Base-by-base conservation (phyloP, 805 yeast species). In the Sugiyamaella lignohabitans region DNA sequence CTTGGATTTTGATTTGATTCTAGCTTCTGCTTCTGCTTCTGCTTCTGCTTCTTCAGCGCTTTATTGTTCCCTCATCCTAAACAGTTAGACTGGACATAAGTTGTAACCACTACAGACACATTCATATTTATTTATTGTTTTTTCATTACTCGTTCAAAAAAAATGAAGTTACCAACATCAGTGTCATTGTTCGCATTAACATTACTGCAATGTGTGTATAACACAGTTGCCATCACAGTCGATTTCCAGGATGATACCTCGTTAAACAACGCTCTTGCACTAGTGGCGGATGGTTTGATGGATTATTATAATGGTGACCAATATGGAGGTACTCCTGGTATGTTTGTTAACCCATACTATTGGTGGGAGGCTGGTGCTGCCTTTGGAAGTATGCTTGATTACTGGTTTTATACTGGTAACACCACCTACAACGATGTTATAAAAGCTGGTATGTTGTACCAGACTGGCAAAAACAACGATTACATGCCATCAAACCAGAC, bases 311-410 rank as follows among this genome's bases (percentile, higher is more conserved):
- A 75, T 14, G 91, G 94, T 35, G 58, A 63, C 21, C 68, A 74
- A 27, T 63, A 69, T 38, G 94, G 93, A 29, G 82, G 84, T 36
- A 72, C 84, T 17, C 70, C 83, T 14, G 95, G 95, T 27, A 72
- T 78, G 82, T 82, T 85, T 62, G 69, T 75, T 10, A 55, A 65
- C 54, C 94, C 94, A 2, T 85, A 85, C 71, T 85, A 84, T 68
- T 85, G 94, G 94, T 85, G 94, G 94, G 85, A 84, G 66, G 88
- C 93, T 24, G 95, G 95, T 55, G 93, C 85, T 47, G 87, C 84
- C 1, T 73, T 66, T 66, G 64, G 64, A 21, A 46, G 60, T 23
- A 42, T 88, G 93, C 88, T 91, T 34, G 95, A 87, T 63, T 84
- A 80, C 60, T 75, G 85, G 71, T 79, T 67, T 56, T 75, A 78